Evolutionary conservation across 2,329 filamentous ascomycete species (phyloP), one percentile per base, ranked within the genome.

Genomic region (Fusarium agapanthi): DNA sequence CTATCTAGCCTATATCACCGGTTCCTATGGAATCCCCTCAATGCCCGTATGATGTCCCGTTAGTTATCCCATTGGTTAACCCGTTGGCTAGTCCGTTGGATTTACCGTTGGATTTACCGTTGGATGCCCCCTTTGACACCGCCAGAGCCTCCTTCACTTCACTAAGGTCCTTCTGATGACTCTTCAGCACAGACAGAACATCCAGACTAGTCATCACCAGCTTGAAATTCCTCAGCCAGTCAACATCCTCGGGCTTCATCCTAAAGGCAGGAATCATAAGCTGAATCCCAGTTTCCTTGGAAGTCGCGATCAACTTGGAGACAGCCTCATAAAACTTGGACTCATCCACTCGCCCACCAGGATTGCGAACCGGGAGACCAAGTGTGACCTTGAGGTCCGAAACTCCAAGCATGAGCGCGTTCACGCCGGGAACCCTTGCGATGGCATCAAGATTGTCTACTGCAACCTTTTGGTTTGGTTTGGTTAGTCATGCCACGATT

Each of bases 251-350:
- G n/a, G 44, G 35, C 6, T 34, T 60, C 35, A 60, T 4, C 18
- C 57, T 41, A n/a, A 60, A 60, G 8, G 57, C 47, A 16, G 47
- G 58, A 6, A 61, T 54, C 58, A 61, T 61, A 26, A 61, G 58
- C 30, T 54, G 58, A 13, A 61, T 54, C 12, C 47, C 58, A 37
- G 47, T 54, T 18, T 37, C 11, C 12, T 44, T 37, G 8, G 58
- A 54, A 9, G 47, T 44, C 7, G 30, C 30, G 5, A 61, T 61
- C 11, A 61, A n/a, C 28, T 61, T 44, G 3, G 30, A 18, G 14
- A 61, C 26, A 43, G 58, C 47, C 30, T 54, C 47, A n/a, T 61
- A 20, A 7, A 54, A 61, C 20, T 20, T 22, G 22, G 38, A 54
- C 20, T 61, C 58, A n/a, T 61, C 47, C 6, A 54, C 38, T 15